Evolutionary conservation across 2,329 filamentous ascomycete genomes (phyloP), one percentile per base, ranked within the genome.

Genomic region (Zymoseptoria tritici): DNA sequence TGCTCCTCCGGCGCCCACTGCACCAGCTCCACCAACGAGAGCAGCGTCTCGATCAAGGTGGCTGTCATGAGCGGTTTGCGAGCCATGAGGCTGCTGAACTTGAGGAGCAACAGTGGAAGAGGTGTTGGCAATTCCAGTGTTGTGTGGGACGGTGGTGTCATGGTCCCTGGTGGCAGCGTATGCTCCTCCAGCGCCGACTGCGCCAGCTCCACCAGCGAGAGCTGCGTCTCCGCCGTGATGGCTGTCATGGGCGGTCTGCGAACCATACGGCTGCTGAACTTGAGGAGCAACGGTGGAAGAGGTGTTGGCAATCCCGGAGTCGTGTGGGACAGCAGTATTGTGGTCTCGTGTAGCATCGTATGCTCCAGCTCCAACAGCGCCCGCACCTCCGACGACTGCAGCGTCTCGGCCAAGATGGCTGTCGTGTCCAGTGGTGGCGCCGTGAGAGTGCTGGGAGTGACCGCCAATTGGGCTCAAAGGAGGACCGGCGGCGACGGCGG

Each of bases 31-130:
- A 46, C 64, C 71, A 6, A 60, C 71, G 1, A 71, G 21, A 19
- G 70, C 70, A 8, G 69, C 68, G 55, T 74, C 68, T 20, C 70
- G 68, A 31, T 70, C 70, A 50, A 69, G 65, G 54, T 72, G 70
- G 50, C 70, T 64, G n/a, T 68, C 62, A 4, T 57, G 55, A 22
- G 22, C 42, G 31, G 54, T 21, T 31, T 57, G 20, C 46, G 55
- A 16, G 13, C 21, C 46, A 20, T 46, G 46, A 42, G 60, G 57
- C 52, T 58, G 46, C 8, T 49, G 50, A 7, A 46, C 49, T 49
- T 57, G 52, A 42, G 36, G 36, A 13, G 36, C 16, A n/a, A 4
- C 13, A 46, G 36, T 46, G 5, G 36, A 46, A 7, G 36, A 46
- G 16, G 36, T 55, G 52, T 69, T 68, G 6, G 62, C 61, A 22